A percentile compares a stretch with the other conserved stretches of the same genome.
These are phyloP conservation scores for Syzygium jambos DNA, from an alignment of 345 rosid genomes.

Conservation along the genomic window DNA sequence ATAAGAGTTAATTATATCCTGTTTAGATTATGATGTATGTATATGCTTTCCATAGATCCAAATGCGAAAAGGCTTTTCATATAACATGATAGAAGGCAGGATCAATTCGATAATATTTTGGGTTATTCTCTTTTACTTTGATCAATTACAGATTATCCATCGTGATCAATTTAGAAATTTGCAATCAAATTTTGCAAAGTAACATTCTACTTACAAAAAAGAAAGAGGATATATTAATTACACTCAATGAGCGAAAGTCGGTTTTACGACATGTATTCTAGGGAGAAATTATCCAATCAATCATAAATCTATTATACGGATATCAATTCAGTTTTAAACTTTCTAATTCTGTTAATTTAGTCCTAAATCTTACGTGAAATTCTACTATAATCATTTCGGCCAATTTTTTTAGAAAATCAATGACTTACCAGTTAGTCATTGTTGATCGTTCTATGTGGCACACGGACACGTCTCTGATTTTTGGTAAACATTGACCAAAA, in stretches of 20 bases:
- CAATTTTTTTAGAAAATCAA: neutral
- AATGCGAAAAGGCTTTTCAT: neutral
- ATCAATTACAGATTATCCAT: neutral
- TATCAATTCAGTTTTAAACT: neutral
- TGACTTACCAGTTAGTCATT: neutral
- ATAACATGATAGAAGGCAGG: neutral
- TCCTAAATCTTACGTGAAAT: neutral
- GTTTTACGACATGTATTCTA: neutral
- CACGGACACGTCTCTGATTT: neutral
- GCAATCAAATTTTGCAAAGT: neutral
- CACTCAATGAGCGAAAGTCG: neutral
- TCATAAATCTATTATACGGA: neutral
- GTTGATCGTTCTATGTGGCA: rapidly evolving
- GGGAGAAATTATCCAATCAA: neutral
- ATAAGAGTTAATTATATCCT: neutral
- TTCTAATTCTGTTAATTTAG: neutral
- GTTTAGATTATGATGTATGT: neutral
- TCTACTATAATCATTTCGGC: neutral
- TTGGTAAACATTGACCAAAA: neutral
- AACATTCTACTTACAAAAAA: neutral
- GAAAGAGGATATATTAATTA: neutral
- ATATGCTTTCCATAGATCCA: neutral
- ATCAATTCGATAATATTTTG: neutral
- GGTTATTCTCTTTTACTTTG: neutral
- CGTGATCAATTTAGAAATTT: neutral